phyloP scores from a whole-genome alignment of 1,284 basidiomycete genomes.

The Fistulina hepatica region DNA sequence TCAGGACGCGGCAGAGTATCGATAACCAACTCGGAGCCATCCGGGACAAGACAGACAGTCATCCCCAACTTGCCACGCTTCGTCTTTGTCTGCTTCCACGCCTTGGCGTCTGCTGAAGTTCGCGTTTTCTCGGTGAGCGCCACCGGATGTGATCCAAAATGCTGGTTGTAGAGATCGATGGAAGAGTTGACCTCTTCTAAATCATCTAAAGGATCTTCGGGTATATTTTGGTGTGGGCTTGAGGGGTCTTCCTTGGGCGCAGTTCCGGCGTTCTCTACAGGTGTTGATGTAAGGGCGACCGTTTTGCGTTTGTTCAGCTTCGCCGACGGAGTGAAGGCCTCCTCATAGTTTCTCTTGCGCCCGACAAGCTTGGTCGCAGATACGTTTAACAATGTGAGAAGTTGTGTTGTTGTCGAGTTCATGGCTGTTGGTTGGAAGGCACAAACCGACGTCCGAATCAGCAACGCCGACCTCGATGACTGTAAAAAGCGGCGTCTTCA shows the following conservation, averaged over 20 bases:
- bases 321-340: constrained; percentile 33
- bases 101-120: not conserved
- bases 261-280: not conserved
- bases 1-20: not conserved
- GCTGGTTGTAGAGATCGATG: not conserved
- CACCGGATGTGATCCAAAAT: not conserved
- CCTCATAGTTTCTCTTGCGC: constrained; percentile 42
- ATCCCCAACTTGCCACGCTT: not conserved
- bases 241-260: constrained; percentile 3
- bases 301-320: constrained; percentile 58
- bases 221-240: constrained; percentile 14
- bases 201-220: constrained; percentile 11
- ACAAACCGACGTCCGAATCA: too few relatives aligned
- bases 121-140: not conserved
- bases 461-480: too few relatives aligned
- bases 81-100: not conserved
- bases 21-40: not conserved
- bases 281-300: constrained; percentile 21
- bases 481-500: too few relatives aligned
- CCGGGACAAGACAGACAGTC: not conserved
- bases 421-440: too few relatives aligned
- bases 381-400: constrained; percentile 91
- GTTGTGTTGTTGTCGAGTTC: too few relatives aligned
- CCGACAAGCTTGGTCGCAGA: constrained; percentile 55
- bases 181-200: constrained; percentile 12